Percentiles rank a stretch among this genome's conserved stretches.
Evolutionary conservation across 2,329 filamentous ascomycete genomes (phyloP).

Genomic region (Trichocomaceae sp.): DNA sequence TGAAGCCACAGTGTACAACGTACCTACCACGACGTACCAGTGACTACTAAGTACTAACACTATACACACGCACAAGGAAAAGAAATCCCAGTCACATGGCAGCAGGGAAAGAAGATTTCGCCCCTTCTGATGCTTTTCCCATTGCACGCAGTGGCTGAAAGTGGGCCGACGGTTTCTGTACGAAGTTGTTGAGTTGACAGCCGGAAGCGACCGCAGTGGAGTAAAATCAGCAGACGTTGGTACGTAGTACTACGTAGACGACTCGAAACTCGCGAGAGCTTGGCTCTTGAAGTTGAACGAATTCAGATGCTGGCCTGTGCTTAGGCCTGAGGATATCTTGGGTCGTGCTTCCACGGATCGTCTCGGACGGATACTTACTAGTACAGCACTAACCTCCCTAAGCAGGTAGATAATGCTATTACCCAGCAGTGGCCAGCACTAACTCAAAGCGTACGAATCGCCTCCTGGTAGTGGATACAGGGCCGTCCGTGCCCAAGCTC

Average conservation of each 20-base stretch:
- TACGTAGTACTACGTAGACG: too few relatives aligned
- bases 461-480: background rate
- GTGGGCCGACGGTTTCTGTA: background rate
- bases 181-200: background rate
- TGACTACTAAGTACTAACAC: background rate
- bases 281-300: too few relatives aligned
- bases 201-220: background rate
- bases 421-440: background rate
- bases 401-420: background rate
- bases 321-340: background rate
- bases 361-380: background rate
- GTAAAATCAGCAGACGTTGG: too few relatives aligned
- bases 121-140: background rate
- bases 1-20: background rate
- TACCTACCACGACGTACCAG: too few relatives aligned
- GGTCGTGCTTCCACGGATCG: background rate
- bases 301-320: too few relatives aligned
- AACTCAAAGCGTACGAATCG: background rate
- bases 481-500: background rate
- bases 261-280: background rate
- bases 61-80: background rate
- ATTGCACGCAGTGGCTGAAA: slow-evolving; percentile 1
- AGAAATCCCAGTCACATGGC: background rate
- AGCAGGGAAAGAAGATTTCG: background rate
- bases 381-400: background rate